Conservation (phyloP, 2,329 filamentous ascomycete genomes). For the Aphanoascus verrucosus region DNA sequence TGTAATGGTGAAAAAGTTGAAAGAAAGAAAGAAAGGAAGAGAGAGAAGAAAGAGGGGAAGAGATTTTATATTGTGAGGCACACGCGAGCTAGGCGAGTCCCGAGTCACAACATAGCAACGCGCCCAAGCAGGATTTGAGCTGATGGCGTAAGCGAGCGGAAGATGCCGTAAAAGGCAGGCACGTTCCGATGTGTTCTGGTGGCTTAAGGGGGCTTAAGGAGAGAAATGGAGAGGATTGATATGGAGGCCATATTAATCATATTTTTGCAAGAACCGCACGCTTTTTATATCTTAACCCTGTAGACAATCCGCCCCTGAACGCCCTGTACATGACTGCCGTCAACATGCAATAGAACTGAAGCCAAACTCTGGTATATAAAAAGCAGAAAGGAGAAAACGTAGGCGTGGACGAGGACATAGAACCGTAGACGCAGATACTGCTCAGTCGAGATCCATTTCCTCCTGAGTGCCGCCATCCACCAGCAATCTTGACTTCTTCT, state of each 20-base stretch:
- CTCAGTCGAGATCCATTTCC: conserved; percentile 40
- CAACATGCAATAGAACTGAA: conserved; percentile 7
- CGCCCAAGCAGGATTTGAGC: not conserved
- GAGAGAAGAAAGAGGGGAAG: conserved; percentile 6
- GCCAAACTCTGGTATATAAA: conserved; percentile 6
- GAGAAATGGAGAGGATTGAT: not conserved
- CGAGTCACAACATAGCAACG: not conserved
- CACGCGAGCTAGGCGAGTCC: not conserved
- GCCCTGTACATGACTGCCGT: conserved; percentile 5
- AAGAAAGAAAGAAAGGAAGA: conserved; percentile 1
- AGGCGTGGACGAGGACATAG: not conserved
- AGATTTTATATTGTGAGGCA: conserved; percentile 2
- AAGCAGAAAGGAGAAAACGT: conserved; percentile 8
- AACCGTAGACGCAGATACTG: not conserved
- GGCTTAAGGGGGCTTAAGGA: not conserved
- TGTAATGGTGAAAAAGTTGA: conserved; percentile 7
- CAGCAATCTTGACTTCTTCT: conserved; percentile 36
- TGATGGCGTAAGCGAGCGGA: not conserved
- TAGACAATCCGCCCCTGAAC: conserved; percentile 4
- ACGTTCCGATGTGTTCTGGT: not conserved
- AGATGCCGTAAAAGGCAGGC: not conserved
- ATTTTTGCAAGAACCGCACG: conserved; percentile 1
- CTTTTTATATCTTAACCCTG: conserved; percentile 7
- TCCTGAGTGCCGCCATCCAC: conserved; percentile 37
- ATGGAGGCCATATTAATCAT: not conserved